Evolutionary conservation across 2,329 filamentous ascomycete species (phyloP).

Genomic region (Elsinoe ampelina): DNA sequence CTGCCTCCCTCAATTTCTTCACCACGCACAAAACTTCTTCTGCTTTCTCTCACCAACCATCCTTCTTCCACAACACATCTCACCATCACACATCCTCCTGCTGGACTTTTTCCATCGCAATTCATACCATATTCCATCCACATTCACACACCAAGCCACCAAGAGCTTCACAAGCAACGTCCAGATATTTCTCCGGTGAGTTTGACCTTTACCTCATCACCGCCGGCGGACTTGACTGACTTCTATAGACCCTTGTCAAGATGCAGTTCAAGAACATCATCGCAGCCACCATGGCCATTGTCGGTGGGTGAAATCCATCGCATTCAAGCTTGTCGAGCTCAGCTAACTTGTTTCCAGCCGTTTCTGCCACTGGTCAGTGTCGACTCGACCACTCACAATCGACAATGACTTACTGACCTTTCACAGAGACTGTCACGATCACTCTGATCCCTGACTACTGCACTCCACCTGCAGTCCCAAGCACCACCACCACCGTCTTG

Average conservation of each 20-base stretch:
- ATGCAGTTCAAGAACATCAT: slow-evolving; percentile 12
- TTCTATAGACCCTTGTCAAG: slow-evolving; percentile 8
- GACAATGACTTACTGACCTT: not conserved
- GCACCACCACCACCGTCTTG: not conserved
- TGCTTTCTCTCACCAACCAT: not conserved
- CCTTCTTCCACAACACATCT: slow-evolving; percentile 7
- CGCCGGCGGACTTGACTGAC: slow-evolving; percentile 3
- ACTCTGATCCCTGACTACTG: slow-evolving; percentile 11
- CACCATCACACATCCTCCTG: slow-evolving; percentile 5
- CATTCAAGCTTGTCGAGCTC: not conserved
- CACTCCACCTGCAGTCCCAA: not conserved
- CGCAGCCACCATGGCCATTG: slow-evolving; percentile 11
- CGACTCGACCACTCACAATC: not conserved
- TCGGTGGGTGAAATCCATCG: not conserved
- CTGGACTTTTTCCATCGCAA: slow-evolving; percentile 12
- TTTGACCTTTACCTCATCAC: not conserved
- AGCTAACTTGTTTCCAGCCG: slow-evolving; percentile 1
- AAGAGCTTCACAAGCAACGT: slow-evolving; percentile 7
- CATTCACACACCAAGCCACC: slow-evolving; percentile 4
- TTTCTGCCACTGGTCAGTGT: slow-evolving; percentile 9
- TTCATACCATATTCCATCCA: slow-evolving; percentile 13
- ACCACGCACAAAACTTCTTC: slow-evolving; percentile 2
- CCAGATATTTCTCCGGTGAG: slow-evolving; percentile 12
- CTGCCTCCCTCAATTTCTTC: not conserved
- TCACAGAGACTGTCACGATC: slow-evolving; percentile 11